Evolutionary conservation across 352 stramenopile species (phyloP).

Genomic region (Phytophthora podocarpi): DNA sequence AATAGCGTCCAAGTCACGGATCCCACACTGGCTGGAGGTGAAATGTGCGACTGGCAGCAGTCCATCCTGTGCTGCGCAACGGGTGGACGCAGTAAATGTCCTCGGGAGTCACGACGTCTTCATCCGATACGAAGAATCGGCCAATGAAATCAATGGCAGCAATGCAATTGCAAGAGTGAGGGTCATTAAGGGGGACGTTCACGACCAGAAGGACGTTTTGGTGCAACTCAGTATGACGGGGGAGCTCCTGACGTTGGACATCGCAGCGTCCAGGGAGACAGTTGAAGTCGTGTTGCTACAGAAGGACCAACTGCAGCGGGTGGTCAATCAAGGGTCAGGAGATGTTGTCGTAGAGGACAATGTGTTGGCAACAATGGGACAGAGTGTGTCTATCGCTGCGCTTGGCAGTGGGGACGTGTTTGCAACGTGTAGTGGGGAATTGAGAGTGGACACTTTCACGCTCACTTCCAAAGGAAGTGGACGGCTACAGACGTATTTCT

Average conservation of each 20-base stretch:
- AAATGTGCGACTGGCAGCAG: slow-evolving; percentile 22
- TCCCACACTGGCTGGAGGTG: slow-evolving; percentile 15
- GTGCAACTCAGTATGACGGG: slow-evolving; percentile 6
- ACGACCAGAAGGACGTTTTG: slow-evolving; percentile 20
- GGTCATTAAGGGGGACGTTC: slow-evolving; percentile 22
- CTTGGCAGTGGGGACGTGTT: slow-evolving; percentile 24
- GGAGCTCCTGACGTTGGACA: slow-evolving; percentile 26
- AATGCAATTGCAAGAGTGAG: slow-evolving; percentile 13
- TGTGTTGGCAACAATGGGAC: slow-evolving; percentile 14
- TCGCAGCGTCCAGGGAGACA: slow-evolving; percentile 18
- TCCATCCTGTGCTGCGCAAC: slow-evolving; percentile 21
- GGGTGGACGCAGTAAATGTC: slow-evolving; percentile 24
- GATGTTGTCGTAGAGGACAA: slow-evolving; percentile 18
- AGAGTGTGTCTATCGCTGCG: slow-evolving; percentile 13
- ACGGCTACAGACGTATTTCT: slow-evolving; percentile 16
- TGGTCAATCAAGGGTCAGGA: slow-evolving; percentile 19
- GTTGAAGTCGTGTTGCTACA: slow-evolving; percentile 26
- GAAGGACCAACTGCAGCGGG: slow-evolving; percentile 21
- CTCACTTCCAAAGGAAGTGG: slow-evolving; percentile 26
- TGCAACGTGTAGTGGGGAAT: slow-evolving; percentile 1
- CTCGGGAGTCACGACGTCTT: slow-evolving; percentile 22
- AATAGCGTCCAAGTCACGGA: slow-evolving; percentile 17
- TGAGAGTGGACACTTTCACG: slow-evolving; percentile 23
- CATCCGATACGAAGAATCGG: slow-evolving; percentile 20
- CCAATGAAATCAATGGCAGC: not conserved